These are phyloP conservation scores for Pichia rugopelliculosa DNA, from an alignment of 805 yeast genomes.

Conservation along the genomic window DNA sequence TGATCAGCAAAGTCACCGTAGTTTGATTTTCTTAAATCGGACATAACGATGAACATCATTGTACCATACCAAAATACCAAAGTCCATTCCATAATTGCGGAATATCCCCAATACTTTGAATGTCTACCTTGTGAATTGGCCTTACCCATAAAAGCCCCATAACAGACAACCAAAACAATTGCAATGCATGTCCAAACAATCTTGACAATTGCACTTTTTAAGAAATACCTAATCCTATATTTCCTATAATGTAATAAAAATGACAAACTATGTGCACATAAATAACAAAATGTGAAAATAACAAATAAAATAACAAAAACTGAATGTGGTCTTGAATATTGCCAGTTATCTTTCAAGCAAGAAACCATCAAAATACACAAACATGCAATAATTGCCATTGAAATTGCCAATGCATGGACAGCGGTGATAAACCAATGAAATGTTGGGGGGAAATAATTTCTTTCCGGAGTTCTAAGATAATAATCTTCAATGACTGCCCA, in stretches of 20 bases:
- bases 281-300: conserved; percentile 51
- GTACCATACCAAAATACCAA: conserved; percentile 80
- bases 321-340: conserved; percentile 49
- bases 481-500: conserved; percentile 58
- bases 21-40: conserved; percentile 43
- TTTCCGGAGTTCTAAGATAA: conserved; percentile 47
- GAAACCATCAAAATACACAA: conserved; percentile 69
- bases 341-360: conserved; percentile 54
- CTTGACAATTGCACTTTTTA: conserved; percentile 47
- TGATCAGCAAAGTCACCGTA: conserved; percentile 12
- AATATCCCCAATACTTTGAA: conserved; percentile 36
- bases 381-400: conserved; percentile 34
- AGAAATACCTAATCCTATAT: conserved; percentile 21
- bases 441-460: conserved; percentile 43
- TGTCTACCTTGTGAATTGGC: conserved; percentile 17
- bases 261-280: conserved; percentile 18
- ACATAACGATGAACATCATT: conserved; percentile 52
- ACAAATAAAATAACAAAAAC: conserved; percentile 71
- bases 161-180: conserved; percentile 58
- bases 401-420: conserved; percentile 21
- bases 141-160: conserved; percentile 35
- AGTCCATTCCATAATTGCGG: conserved; percentile 78
- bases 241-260: conserved; percentile 16
- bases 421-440: conserved; percentile 15
- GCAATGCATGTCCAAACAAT: conserved; percentile 61